phyloP scores from a whole-genome alignment of 2,329 filamentous ascomycete species.

The Chalara sp. region DNA sequence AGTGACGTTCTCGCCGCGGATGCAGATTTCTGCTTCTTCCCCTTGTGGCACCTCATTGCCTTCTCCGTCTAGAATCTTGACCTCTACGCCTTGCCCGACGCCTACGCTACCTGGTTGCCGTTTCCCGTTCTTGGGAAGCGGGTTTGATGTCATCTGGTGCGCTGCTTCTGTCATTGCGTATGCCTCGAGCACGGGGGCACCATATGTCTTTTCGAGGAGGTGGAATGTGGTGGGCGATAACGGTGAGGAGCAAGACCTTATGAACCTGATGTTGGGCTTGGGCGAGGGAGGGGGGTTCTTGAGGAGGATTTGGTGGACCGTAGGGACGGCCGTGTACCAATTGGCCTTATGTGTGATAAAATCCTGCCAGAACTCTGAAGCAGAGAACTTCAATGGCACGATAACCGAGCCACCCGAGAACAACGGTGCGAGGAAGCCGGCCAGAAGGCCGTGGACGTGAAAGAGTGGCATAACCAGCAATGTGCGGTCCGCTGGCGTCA shows the following conservation, averaged over 20 bases:
- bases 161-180: slow-evolving; percentile 92
- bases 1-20: slow-evolving; percentile 76
- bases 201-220: slow-evolving; percentile 68
- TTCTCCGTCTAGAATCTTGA: slow-evolving; percentile 66
- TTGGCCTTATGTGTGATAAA: slow-evolving; percentile 70
- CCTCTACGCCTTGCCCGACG: slow-evolving; percentile 74
- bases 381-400: slow-evolving; percentile 74
- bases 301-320: slow-evolving; percentile 84
- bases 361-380: slow-evolving; percentile 74
- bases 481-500: slow-evolving; percentile 66
- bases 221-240: slow-evolving; percentile 76
- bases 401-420: slow-evolving; percentile 71
- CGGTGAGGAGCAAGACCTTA: slow-evolving; percentile 80
- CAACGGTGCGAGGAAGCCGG: slow-evolving; percentile 73
- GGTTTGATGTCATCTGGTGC: slow-evolving; percentile 78
- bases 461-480: slow-evolving; percentile 88
- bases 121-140: slow-evolving; percentile 56
- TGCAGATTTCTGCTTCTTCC: slow-evolving; percentile 73
- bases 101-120: slow-evolving; percentile 79
- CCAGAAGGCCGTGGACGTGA: slow-evolving; percentile 83
- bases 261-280: slow-evolving; percentile 72
- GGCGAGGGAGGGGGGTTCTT: slow-evolving; percentile 63
- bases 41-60: slow-evolving; percentile 65
- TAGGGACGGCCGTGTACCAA: slow-evolving; percentile 92
- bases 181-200: slow-evolving; percentile 78